These are phyloP conservation scores for Camellia lanceoleosa DNA, from an alignment of 148 eudicot genomes.

Conservation along the genomic window DNA sequence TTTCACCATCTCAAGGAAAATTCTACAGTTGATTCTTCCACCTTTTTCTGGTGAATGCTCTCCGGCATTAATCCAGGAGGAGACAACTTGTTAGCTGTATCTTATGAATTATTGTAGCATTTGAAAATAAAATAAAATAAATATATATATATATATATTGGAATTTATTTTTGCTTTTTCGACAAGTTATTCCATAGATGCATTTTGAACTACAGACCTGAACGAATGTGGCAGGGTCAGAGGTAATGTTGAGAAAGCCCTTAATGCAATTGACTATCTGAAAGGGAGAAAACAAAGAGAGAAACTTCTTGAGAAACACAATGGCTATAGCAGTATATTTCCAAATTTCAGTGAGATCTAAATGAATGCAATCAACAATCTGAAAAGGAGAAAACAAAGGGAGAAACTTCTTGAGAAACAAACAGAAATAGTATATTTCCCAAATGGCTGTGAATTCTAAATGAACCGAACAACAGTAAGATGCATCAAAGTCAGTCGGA, in stretches of 20 bases:
- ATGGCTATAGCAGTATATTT: neutral
- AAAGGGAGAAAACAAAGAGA: neutral
- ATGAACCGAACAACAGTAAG: neutral
- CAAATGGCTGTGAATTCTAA: neutral
- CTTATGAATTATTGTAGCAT: neutral
- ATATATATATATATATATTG: neutral
- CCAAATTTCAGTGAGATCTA: neutral
- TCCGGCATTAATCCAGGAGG: neutral
- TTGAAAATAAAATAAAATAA: neutral
- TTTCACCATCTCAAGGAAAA: no score
- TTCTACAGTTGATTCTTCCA: neutral
- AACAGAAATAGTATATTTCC: no score
- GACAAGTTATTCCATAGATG: neutral
- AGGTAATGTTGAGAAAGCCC: constrained; percentile 37
- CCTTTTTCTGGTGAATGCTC: neutral
- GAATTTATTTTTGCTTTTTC: neutral
- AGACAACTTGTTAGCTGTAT: neutral
- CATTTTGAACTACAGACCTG: constrained; percentile 33
- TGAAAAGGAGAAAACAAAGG: constrained; percentile 15
- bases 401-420: neutral
- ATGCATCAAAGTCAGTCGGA: neutral
- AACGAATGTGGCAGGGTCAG: constrained; percentile 49
- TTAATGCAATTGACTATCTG: constrained; percentile 50
- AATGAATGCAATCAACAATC: constrained; percentile 15
- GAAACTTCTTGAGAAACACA: neutral